A percentile compares a stretch with the other conserved stretches of the same genome.
Evolutionary conservation across 192 early-diverging fungal species (phyloP).

Genomic region (Coemansia sp.): DNA sequence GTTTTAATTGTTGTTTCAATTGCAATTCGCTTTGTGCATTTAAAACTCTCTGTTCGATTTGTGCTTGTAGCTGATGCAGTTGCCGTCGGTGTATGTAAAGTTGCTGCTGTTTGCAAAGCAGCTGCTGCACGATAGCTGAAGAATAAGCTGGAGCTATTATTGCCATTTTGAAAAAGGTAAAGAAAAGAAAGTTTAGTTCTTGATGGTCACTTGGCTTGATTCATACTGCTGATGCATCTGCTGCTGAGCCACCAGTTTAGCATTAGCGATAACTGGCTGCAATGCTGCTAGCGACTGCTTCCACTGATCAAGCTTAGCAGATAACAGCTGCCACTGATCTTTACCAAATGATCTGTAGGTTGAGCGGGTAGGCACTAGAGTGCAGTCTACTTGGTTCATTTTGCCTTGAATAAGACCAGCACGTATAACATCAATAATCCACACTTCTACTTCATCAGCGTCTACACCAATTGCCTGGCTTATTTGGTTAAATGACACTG

Average conservation of each 20-base stretch:
- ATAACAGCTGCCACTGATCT: slow-evolving; percentile 80
- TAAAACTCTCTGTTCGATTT: too few species aligned
- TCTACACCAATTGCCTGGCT: slow-evolving; percentile 71
- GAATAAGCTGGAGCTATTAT: too few species aligned
- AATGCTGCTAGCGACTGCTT: slow-evolving; percentile 74
- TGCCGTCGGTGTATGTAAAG: too few species aligned
- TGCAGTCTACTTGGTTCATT: slow-evolving; percentile 86
- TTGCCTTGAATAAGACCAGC: slow-evolving; percentile 90
- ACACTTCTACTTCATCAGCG: slow-evolving; percentile 86
- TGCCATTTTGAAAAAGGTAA: background rate
- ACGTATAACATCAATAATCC: slow-evolving; percentile 92
- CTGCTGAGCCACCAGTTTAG: slow-evolving; percentile 69
- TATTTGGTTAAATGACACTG: slow-evolving; percentile 73
- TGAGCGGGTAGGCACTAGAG: slow-evolving; percentile 76
- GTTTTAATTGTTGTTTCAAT: too few species aligned
- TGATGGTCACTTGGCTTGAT: slow-evolving; percentile 32
- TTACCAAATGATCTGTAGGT: slow-evolving; percentile 80
- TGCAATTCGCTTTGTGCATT: too few species aligned
- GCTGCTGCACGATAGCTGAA: too few species aligned
- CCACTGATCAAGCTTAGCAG: slow-evolving; percentile 70
- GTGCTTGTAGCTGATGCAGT: too few species aligned
- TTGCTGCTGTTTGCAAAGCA: too few species aligned
- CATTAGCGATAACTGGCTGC: slow-evolving; percentile 83
- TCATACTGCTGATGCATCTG: slow-evolving; percentile 40
- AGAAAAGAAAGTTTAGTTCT: slow-evolving; percentile 16